phyloP scores from a whole-genome alignment of 2,329 filamentous ascomycete species.

The Phaeoacremonium minimum region DNA sequence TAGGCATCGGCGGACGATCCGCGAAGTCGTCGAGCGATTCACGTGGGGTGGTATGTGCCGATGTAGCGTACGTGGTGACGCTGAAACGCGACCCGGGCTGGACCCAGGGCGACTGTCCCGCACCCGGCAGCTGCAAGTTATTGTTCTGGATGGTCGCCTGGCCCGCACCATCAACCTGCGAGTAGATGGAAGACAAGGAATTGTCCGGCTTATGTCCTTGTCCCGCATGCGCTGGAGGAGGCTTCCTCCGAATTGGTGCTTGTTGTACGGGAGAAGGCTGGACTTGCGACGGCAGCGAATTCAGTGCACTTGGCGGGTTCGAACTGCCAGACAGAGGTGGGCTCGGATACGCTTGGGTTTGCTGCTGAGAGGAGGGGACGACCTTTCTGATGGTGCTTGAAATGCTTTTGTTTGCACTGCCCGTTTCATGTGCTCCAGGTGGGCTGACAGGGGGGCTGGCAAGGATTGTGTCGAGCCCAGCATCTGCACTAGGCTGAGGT shows the following conservation, averaged over 20 bases:
- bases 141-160: constrained; percentile 18
- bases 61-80: constrained; percentile 56
- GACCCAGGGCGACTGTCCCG: constrained; percentile 27
- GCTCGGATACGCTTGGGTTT: constrained; percentile 29
- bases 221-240: constrained; percentile 12
- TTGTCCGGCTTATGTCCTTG: constrained; percentile 5
- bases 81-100: constrained; percentile 60
- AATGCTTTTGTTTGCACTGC: constrained; percentile 9
- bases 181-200: constrained; percentile 23
- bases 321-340: constrained; percentile 28
- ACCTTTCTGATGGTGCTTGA: constrained; percentile 27
- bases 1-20: constrained; percentile 30
- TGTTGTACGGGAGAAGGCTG: neutral
- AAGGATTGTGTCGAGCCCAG: constrained; percentile 5
- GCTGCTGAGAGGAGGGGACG: constrained; percentile 27
- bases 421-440: constrained; percentile 21
- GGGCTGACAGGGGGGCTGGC: constrained; percentile 24
- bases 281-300: constrained; percentile 9
- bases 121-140: constrained; percentile 6
- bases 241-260: constrained; percentile 15
- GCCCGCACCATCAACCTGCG: constrained; percentile 15
- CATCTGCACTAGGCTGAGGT: constrained; percentile 1
- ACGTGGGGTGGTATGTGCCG: constrained; percentile 35
- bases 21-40: constrained; percentile 24
- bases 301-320: constrained; percentile 3